Base-by-base conservation (phyloP, 129 eudicot species). In the Arctium minus region DNA sequence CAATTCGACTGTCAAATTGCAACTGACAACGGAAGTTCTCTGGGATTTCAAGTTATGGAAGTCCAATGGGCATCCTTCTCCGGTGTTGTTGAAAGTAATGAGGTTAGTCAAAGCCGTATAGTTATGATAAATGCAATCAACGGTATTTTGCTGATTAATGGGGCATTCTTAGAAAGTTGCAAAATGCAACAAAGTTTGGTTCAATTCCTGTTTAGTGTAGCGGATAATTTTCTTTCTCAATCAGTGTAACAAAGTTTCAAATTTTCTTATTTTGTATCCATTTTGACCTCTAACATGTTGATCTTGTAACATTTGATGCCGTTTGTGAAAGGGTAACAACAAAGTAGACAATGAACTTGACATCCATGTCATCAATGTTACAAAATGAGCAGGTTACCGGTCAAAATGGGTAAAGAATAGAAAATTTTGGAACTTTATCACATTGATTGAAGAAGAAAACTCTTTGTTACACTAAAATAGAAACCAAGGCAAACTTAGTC, bases 41-140 rank as follows among this genome's bases (percentile, higher is more conserved):
- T 78, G 75, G 84, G 86, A 85, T 65, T 30, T 90, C 18, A 82
- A 89, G 12, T 78, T 94, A 77, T 92, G 93, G 98, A 94, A 88
- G 91, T 33, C 88, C 73, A 89, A 92, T 85, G 94, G 98, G 11
- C 81, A 90, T 84, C 98, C 98, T 80, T 94, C 98, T 15, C 82
- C 89, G 1, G 86, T 84, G 75, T 60, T 94, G 88, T 77, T 94
- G 84, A 94, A 89, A 85, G 84, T 94, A 81, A 94, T 92, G 97
- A 90, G 98, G 98, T 94, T 80, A 82, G 89, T 87, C 56, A 68
- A 35, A 62, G 48, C 17, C 44, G 67, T 40, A 31, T 30, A 76
- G 27, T 50, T 35, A 73, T 13, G 4, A 81, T 81, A 27, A 30
- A 29, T 7, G 8, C n/a, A 75, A 40, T n/a, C 27, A 22, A 22